Evolutionary conservation across 2,329 filamentous ascomycete species (phyloP).

Genomic region (Periconia sp.): DNA sequence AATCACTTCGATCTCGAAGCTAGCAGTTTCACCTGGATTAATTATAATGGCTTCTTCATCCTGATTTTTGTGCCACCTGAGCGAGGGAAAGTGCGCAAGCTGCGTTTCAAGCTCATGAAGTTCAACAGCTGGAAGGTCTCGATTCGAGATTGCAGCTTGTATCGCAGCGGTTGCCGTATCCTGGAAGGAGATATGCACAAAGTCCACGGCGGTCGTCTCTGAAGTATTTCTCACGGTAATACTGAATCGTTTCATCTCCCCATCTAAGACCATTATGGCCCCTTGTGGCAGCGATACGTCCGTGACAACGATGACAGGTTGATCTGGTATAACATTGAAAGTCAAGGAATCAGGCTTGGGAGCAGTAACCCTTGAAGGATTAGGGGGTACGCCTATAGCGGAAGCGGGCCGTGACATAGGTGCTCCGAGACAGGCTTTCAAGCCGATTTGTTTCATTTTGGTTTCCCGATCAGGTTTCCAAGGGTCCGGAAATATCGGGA

Average conservation of each 20-base stretch:
- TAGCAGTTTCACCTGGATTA: conserved; percentile 65
- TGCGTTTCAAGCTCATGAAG: conserved; percentile 85
- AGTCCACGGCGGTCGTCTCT: conserved; percentile 69
- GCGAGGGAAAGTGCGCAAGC: conserved; percentile 69
- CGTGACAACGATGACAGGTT: conserved; percentile 76
- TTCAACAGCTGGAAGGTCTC: conserved; percentile 76
- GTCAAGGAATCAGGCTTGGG: conserved; percentile 51
- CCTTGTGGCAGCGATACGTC: conserved; percentile 79
- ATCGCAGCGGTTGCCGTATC: conserved; percentile 82
- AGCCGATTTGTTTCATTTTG: conserved; percentile 77
- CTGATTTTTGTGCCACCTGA: conserved; percentile 53
- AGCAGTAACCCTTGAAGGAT: conserved; percentile 22
- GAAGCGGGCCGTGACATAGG: conserved; percentile 49
- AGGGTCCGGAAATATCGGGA: conserved; percentile 76
- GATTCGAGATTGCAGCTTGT: conserved; percentile 72
- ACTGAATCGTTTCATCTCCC: conserved; percentile 76
- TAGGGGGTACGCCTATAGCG: conserved; percentile 25
- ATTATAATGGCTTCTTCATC: conserved; percentile 58
- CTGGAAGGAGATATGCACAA: conserved; percentile 84
- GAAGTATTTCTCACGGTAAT: conserved; percentile 82
- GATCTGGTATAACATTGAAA: conserved; percentile 75
- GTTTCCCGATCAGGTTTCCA: conserved; percentile 71
- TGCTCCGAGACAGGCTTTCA: conserved; percentile 51
- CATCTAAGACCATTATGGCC: conserved; percentile 89
- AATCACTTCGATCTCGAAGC: conserved; percentile 80